Base-by-base conservation (phyloP, 23 red algal species). In the Chondrus crispus region DNA sequence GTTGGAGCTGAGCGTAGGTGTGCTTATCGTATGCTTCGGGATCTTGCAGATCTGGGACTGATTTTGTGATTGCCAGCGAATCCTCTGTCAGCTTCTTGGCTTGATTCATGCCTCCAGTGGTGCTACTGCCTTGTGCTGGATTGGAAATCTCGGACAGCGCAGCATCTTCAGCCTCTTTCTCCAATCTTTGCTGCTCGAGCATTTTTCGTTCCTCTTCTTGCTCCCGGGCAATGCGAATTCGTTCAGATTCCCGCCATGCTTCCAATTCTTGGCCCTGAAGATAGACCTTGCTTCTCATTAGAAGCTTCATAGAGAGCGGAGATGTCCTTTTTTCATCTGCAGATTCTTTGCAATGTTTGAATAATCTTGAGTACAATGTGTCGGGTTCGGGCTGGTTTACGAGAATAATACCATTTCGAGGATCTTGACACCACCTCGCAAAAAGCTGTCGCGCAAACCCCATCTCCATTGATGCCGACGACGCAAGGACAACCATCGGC, bases 401-500 rank as follows among this genome's bases (percentile, higher is more conserved):
- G 48, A 99, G 75, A 51, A 99, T 49, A 39, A 99, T 92, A 3
- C 69, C 54, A n/a, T 93, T 91, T 20, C 51, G 76, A 5, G 68
- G 39, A 54, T 86, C 85, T 9, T 78, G 62, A 12, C 72, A 83
- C 87, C 83, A 81, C 12, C 82, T 74, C 41, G 93, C 58, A 53
- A 99, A 92, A 5, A 96, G 76, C 30, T 83, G 76, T 39, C 94
- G 87, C 35, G 97, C 74, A 19, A 93, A 92, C 28, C 97, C 97
- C 41, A 77, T 83, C 42, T 99, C 94, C 38, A 99, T 62, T 38
- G 90, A 93, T 70, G 66, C 81, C 7, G 93, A 71, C 9, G 97
- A 93, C 4, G 97, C 91, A 26, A 99, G 74, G 8, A 99, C 75
- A 29, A 99, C 97, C 79, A 95, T 94, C n/a, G 97, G 97, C 6